Conservation (phyloP, 2,329 filamentous ascomycete genomes). For the Berkeleyomyces basicola region DNA sequence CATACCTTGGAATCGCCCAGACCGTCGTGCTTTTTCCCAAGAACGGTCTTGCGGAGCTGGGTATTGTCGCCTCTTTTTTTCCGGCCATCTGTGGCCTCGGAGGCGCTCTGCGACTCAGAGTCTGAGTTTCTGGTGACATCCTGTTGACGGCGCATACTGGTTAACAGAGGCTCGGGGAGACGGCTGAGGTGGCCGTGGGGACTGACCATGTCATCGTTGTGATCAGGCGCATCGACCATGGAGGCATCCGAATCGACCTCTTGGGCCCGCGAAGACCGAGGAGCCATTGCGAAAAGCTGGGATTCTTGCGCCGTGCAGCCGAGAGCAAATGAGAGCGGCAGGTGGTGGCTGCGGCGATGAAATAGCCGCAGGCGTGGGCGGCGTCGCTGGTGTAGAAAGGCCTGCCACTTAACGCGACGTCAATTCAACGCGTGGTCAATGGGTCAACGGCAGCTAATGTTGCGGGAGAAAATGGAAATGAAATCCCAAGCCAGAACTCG, state of each 20-base stretch:
- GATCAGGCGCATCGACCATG: slow-evolving; percentile 42
- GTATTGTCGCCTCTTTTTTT: slow-evolving; percentile 76
- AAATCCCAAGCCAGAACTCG: too few relatives aligned
- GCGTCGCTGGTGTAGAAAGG: not conserved
- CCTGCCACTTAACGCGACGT: slow-evolving; percentile 8
- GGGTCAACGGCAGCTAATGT: too few relatives aligned
- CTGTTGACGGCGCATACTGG: slow-evolving; percentile 19
- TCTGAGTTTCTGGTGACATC: slow-evolving; percentile 50
- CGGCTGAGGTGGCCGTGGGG: too few relatives aligned
- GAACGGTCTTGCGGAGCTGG: slow-evolving; percentile 76
- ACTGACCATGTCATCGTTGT: slow-evolving; percentile 17
- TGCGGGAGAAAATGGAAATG: too few relatives aligned
- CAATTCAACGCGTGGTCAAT: slow-evolving; percentile 1
- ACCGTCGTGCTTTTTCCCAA: slow-evolving; percentile 87
- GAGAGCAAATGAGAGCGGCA: not conserved
- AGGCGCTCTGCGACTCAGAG: slow-evolving; percentile 69
- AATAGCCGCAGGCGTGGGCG: too few relatives aligned
- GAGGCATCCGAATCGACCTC: slow-evolving; percentile 44
- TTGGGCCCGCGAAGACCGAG: slow-evolving; percentile 33
- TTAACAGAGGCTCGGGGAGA: not conserved
- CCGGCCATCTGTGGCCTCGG: slow-evolving; percentile 57
- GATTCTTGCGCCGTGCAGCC: not conserved
- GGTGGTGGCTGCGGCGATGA: not conserved
- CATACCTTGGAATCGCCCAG: slow-evolving; percentile 80
- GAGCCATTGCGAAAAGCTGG: slow-evolving; percentile 30